phyloP scores from a whole-genome alignment of 2,329 filamentous ascomycete species.

The Dothideomycetes sp. region DNA sequence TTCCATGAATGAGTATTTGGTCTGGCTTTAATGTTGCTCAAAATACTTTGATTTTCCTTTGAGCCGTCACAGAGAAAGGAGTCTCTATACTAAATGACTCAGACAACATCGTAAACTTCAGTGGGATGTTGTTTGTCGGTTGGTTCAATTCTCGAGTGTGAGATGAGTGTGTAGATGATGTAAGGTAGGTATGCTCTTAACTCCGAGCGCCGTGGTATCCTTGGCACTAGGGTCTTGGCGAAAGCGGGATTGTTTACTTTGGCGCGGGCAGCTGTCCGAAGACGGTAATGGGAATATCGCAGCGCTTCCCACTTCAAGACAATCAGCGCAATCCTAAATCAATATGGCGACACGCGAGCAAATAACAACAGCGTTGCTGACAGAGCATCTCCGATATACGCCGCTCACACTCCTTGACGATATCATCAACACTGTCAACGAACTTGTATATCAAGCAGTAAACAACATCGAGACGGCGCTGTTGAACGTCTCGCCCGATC shows the following conservation, averaged over 20 bases:
- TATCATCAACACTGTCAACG: conserved; percentile 94
- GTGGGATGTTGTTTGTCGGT: too few relatives aligned
- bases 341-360: conserved; percentile 33
- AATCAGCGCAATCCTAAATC: conserved; percentile 1
- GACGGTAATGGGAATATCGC: neutral
- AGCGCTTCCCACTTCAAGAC: too few relatives aligned
- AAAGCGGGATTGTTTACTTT: conserved; percentile 5
- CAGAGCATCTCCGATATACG: conserved; percentile 91
- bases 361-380: conserved; percentile 55
- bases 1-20: neutral
- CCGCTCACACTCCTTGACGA: conserved; percentile 91
- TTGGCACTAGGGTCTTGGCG: neutral
- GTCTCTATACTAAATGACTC: too few relatives aligned
- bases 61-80: neutral
- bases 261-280: conserved; percentile 2
- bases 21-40: neutral
- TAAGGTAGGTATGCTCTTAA: too few relatives aligned
- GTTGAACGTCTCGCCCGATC: conserved; percentile 57
- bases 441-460: conserved; percentile 80
- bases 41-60: neutral
- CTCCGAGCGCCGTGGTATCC: neutral
- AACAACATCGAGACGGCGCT: conserved; percentile 80
- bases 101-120: too few relatives aligned
- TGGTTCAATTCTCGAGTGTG: too few relatives aligned
- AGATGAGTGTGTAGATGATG: too few relatives aligned